Percentiles rank a stretch among this genome's conserved stretches.
These are phyloP conservation scores for Solanum pennellii DNA, from an alignment of 257 asterid species.

Conservation along the genomic window DNA sequence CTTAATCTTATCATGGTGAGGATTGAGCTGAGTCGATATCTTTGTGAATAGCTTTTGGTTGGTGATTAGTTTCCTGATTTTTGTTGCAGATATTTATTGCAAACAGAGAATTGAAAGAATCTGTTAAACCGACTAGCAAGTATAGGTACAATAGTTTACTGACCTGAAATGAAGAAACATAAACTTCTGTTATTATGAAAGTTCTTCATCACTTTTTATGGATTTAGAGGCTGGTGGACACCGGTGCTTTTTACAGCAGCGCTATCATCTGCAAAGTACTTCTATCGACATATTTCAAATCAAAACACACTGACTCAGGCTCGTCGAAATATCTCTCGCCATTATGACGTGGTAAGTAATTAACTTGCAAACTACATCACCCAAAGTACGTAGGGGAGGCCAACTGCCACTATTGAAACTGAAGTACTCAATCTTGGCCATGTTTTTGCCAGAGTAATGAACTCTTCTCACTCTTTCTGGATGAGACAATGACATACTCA, in stretches of 20 bases:
- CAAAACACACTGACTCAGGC: constrained; percentile 70
- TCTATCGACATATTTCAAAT: constrained; percentile 50
- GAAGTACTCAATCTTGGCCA: background rate
- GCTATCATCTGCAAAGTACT: constrained; percentile 70
- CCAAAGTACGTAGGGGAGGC: background rate
- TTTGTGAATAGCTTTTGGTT: background rate
- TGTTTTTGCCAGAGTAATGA: constrained; percentile 47
- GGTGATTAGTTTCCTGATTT: background rate
- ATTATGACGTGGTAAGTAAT: background rate
- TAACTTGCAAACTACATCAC: background rate
- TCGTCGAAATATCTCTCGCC: constrained; percentile 18
- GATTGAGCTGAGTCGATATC: background rate
- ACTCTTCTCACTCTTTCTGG: constrained; percentile 50
- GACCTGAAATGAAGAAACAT: background rate
- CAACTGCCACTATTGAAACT: background rate
- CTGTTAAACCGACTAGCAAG: constrained; percentile 26
- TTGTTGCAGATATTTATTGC: constrained; percentile 49
- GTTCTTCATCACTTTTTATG: constrained; percentile 18
- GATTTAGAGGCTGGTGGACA: constrained; percentile 96
- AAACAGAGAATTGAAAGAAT: constrained; percentile 49
- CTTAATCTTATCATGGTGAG: constrained; percentile 69
- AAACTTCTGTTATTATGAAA: background rate
- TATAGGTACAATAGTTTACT: constrained; percentile 27
- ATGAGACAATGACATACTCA: constrained; percentile 85
- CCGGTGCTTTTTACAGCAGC: constrained; percentile 58